Percentiles rank a stretch among this genome's conserved stretches.
These are phyloP conservation scores for Linnemannia hyalina DNA, from an alignment of 192 early-diverging fungal species.

Conservation along the genomic window DNA sequence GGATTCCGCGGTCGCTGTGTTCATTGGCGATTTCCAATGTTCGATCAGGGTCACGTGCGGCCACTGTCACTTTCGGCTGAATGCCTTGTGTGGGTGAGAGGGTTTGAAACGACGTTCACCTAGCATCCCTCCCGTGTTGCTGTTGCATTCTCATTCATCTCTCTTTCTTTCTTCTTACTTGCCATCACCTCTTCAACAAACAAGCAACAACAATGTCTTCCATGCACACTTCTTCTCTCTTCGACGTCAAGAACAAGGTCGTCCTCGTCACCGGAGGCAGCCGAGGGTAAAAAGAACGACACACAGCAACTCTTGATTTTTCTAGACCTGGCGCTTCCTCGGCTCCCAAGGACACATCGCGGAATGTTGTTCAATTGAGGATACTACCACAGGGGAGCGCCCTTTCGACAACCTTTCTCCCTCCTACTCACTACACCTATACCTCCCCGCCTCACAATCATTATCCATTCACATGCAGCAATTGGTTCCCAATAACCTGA, in stretches of 20 bases:
- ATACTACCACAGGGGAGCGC: no score
- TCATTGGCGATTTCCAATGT: not conserved
- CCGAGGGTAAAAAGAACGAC: conserved; percentile 51
- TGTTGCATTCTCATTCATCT: not conserved
- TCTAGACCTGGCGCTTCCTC: no score
- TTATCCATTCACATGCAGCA: no score
- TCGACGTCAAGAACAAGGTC: conserved; percentile 82
- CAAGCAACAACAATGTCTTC: conserved; percentile 35
- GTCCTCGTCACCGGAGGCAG: conserved; percentile 87
- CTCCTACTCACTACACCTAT: no score
- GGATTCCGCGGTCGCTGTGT: not conserved
- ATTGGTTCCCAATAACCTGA: not conserved
- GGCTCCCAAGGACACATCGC: no score
- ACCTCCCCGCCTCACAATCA: no score
- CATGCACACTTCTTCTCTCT: conserved; percentile 71
- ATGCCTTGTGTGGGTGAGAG: not conserved
- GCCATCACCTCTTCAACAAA: not conserved
- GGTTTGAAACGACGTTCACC: not conserved
- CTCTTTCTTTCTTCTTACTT: not conserved
- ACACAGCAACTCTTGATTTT: not conserved
- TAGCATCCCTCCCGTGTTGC: not conserved
- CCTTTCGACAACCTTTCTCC: no score
- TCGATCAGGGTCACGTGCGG: not conserved
- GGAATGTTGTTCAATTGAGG: no score
- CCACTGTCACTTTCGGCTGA: not conserved